Conservation (phyloP, 2,329 filamentous ascomycete genomes). For the Beauveria sp. region DNA sequence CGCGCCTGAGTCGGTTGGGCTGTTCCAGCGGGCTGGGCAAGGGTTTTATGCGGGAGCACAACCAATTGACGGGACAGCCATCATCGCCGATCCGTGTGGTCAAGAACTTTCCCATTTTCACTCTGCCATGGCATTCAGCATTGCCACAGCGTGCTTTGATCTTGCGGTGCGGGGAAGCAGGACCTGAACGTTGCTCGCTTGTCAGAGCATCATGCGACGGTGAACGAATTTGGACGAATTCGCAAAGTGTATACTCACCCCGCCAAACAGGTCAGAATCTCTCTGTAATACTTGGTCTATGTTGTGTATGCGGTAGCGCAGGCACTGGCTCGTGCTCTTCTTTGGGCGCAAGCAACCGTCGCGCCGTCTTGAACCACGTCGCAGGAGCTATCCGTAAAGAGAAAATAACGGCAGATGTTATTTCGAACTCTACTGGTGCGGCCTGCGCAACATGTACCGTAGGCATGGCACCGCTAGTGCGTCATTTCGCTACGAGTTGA, state of each 20-base stretch:
- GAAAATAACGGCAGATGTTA: no score
- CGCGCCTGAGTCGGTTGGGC: background rate
- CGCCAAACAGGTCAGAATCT: background rate
- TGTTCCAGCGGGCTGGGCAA: background rate
- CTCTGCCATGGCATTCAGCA: background rate
- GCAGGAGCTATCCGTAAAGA: background rate
- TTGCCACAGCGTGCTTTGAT: background rate
- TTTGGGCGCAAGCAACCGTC: background rate
- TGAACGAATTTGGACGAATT: background rate
- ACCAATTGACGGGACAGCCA: background rate
- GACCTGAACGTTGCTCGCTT: background rate
- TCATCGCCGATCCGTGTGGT: background rate
- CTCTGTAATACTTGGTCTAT: background rate
- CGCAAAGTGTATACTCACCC: background rate
- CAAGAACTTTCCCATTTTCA: background rate
- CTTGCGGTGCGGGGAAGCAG: background rate
- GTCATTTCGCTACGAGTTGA: no score
- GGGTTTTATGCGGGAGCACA: background rate
- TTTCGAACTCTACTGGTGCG: no score
- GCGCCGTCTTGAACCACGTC: background rate
- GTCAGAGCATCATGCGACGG: no score
- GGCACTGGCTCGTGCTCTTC: background rate
- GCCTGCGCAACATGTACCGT: no score
- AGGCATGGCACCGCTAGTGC: no score
- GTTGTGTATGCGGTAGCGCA: background rate